Evolutionary conservation across 2,329 filamentous ascomycete species (phyloP).

Genomic region (Penicillium vulpinum): DNA sequence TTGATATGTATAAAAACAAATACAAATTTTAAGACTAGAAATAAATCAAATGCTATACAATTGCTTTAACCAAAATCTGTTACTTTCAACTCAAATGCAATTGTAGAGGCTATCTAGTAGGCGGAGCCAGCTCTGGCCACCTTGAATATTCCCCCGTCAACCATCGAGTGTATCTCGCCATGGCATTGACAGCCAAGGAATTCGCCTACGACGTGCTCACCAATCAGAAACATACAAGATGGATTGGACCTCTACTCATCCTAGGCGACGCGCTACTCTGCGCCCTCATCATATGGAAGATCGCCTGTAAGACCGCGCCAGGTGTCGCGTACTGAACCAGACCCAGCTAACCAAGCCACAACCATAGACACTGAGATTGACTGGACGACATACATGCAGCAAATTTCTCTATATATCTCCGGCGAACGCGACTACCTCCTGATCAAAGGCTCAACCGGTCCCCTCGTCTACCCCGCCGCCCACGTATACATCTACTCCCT

Average conservation of each 20-base stretch:
- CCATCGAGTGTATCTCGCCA: constrained; percentile 19
- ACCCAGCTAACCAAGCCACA: constrained; percentile 15
- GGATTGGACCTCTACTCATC: constrained; percentile 67
- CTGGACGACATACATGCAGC: constrained; percentile 96
- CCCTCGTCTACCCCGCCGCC: constrained; percentile 89
- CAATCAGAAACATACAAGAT: constrained; percentile 59
- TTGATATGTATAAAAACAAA: constrained; percentile 20
- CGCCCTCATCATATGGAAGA: constrained; percentile 71
- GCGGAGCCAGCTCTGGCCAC: constrained; percentile 21
- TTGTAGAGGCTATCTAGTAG: neutral
- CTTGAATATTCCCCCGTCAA: constrained; percentile 17
- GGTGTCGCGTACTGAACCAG: constrained; percentile 4
- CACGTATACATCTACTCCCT: constrained; percentile 89
- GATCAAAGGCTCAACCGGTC: constrained; percentile 85
- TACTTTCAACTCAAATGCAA: neutral
- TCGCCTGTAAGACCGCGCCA: constrained; percentile 67
- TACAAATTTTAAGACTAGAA: neutral
- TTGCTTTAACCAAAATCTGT: neutral
- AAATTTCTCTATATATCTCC: constrained; percentile 73
- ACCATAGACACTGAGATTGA: constrained; percentile 90
- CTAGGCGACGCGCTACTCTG: constrained; percentile 71
- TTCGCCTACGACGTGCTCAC: constrained; percentile 45
- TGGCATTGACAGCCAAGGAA: constrained; percentile 33
- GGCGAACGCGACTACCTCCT: constrained; percentile 87
- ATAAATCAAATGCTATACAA: neutral